Evolutionary conservation across 1,284 basidiomycete species (phyloP).

Genomic region (Trichosporon inkin): DNA sequence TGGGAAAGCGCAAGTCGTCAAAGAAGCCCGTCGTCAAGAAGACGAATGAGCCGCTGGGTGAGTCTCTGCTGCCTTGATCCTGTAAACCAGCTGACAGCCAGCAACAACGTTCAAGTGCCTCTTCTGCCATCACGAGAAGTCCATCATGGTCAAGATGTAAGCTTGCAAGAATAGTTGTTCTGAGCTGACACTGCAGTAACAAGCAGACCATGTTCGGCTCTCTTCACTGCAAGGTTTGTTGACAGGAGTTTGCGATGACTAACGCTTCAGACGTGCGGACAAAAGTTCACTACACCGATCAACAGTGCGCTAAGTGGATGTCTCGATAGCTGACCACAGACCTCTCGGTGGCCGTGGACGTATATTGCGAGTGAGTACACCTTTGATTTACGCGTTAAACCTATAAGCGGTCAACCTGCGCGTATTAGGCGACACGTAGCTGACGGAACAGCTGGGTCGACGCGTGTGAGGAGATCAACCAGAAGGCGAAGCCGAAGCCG

Average conservation of each 20-base stretch:
- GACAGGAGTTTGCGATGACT: background rate
- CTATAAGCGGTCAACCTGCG: too few relatives aligned
- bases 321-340: slow-evolving; percentile 25
- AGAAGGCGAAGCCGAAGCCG: slow-evolving; percentile 33
- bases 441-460: slow-evolving; percentile 44
- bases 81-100: slow-evolving; percentile 17
- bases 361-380: slow-evolving; percentile 43
- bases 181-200: slow-evolving; percentile 30
- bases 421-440: background rate
- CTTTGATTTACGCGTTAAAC: too few relatives aligned
- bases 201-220: slow-evolving; percentile 41
- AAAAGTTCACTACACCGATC: slow-evolving; percentile 38
- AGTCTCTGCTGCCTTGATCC: too few relatives aligned
- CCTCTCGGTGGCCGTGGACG: slow-evolving; percentile 44
- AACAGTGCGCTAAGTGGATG: slow-evolving; percentile 33
- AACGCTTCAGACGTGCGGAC: slow-evolving; percentile 34
- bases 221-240: slow-evolving; percentile 38
- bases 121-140: slow-evolving; percentile 48
- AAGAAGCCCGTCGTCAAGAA: slow-evolving; percentile 41
- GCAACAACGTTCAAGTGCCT: slow-evolving; percentile 50
- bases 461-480: slow-evolving; percentile 44
- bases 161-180: slow-evolving; percentile 1
- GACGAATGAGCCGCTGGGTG: slow-evolving; percentile 38
- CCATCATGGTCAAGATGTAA: slow-evolving; percentile 42
- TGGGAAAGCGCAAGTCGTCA: slow-evolving; percentile 50